Base-by-base conservation (phyloP, 306 rosid genomes). In the Cucurbita pepo region DNA sequence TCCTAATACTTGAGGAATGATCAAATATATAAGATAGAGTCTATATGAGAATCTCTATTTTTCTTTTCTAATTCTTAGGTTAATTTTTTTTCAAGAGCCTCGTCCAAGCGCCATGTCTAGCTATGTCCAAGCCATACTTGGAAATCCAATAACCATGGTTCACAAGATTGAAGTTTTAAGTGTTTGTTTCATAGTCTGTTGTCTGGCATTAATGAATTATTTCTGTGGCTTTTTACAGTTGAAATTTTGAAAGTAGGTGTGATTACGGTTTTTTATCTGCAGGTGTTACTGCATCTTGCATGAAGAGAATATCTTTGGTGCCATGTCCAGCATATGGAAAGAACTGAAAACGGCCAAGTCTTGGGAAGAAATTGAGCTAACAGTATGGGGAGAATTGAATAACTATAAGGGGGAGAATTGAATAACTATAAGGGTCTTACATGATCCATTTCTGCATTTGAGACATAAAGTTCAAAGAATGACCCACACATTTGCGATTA, bases 231-330 rank as follows among this genome's bases (percentile, higher is more conserved):
- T 21, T 38, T 10, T 4, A 48, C 36, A 8, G 19, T 71, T 71
- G 73, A 18, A 19, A 54, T 3, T 36, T 65, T 59, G 10, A 13
- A 55, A 12, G 25, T 37, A 16, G 56, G 47, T 18, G n/a, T 21
- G 47, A 72, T 57, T 53, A 22, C 62, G 81, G 71, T 50, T 50
- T 56, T 22, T 30, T 65, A 10, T 66, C 40, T 80, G 81, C 58
- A 94, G 99, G 97, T 94, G 95, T 79, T 89, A 89, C 79, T 89
- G 95, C 76, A 91, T 94, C 76, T 80, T 94, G 85, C 96, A 94
- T 69, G 86, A 94, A 7, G 97, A 94, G 5, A 83, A 94, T 82
- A 85, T 94, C 51, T 74, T 94, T 85, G 96, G 97, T 77, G 97
- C 97, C 45, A 83, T 94, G 67, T 89, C 86, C 65, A 84, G 95